Evolutionary conservation across 768 basidiomycete genomes (phyloP), one percentile per base, ranked within the genome.

Genomic region (Stropharia rugosoannulata): DNA sequence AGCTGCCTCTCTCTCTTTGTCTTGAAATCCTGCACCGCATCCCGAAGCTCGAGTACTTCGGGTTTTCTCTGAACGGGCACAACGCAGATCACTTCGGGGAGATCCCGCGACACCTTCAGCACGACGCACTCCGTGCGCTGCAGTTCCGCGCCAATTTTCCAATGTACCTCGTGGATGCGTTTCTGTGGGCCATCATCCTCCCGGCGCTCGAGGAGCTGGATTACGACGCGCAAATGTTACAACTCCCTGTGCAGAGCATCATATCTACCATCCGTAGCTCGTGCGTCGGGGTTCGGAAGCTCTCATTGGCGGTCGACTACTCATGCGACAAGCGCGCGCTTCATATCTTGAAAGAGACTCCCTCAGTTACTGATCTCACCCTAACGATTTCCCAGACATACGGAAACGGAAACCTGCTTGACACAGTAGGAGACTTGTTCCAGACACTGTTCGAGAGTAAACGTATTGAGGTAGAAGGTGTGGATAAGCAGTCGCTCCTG

Each of bases 311-410:
- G 6, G 18, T 40, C 16, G 37, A 50, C 35, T 19, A 40, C 18
- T 12, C 37, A 2, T 6, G 18, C 16, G 22, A 40, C 8, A 25
- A 40, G 18, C 7, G 38, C 15, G 38, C 37, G 8, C 15, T 40
- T 12, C 11, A 39, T 12, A 25, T 50, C 10, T 25, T 50, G 5
- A 5, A n/a, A 27, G 18, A 37, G 19, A 18, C 13, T 3, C 49
- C 49, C 19, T 50, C 49, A 1, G 6, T 50, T 19, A 50, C 49
- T 25, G 36, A 50, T 7, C 49, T 50, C 38, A 50, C 49, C n/a
- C 49, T 50, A 15, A 41, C 22, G 27, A 25, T 32, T 12, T 43
- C 10, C 3, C 32, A 18, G 32, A 49, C 5, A 29, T 50, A 15
- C 4, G 8, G 25, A 39, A 19, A 15, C 4, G 8, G 25, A 39